These are phyloP conservation scores for Capsella rubella DNA, from an alignment of 441 rosid species.

Conservation along the genomic window DNA sequence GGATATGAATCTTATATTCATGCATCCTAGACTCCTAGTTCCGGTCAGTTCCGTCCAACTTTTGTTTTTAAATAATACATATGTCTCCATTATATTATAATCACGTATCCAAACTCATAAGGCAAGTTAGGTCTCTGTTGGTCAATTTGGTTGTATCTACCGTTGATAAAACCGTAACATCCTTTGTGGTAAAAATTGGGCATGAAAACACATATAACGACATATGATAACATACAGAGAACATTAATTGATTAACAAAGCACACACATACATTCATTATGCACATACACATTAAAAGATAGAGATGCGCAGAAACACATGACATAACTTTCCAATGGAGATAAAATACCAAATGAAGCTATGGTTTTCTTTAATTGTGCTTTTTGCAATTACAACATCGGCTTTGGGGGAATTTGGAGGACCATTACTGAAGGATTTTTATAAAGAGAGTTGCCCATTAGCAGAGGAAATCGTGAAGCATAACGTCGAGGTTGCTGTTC, in stretches of 20 bases:
- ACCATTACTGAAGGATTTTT: conserved; percentile 54
- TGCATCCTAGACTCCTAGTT: no score
- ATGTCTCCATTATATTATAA: neutral
- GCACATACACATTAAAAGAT: neutral
- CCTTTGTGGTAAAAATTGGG: conserved; percentile 16
- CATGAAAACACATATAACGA: conserved; percentile 39
- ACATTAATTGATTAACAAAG: neutral
- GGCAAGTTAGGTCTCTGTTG: conserved; percentile 36
- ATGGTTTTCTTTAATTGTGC: conserved; percentile 38
- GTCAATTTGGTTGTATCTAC: conserved; percentile 39
- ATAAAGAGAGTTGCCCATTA: conserved; percentile 76
- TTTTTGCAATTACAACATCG: conserved; percentile 34
- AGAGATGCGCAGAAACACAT: conserved; percentile 39
- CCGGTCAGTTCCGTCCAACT: neutral
- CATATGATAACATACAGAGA: conserved; percentile 29
- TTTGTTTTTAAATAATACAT: neutral
- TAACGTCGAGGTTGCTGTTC: conserved; percentile 61
- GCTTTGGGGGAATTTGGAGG: conserved; percentile 39
- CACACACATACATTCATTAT: conserved; percentile 20
- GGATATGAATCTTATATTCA: neutral
- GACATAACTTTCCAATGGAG: conserved; percentile 48
- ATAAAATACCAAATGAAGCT: conserved; percentile 8
- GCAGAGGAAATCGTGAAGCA: conserved; percentile 74
- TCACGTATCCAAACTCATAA: neutral
- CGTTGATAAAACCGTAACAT: conserved; percentile 38